Evolutionary conservation across 371 early-diverging fungal species (phyloP).

Genomic region (Rhizopus delemar): DNA sequence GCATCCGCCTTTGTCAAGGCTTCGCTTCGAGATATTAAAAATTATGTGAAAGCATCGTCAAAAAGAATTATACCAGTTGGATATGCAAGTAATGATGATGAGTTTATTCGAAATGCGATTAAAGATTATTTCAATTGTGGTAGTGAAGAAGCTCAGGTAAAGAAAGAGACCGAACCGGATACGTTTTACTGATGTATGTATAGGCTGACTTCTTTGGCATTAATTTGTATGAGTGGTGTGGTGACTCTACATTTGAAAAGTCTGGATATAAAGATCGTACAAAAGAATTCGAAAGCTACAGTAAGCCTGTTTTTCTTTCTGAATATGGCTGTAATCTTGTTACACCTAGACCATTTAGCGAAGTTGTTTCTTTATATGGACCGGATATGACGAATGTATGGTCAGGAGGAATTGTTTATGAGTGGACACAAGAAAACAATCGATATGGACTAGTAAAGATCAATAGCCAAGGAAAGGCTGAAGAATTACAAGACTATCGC

Average conservation of each 20-base stretch:
- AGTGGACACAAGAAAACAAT: constrained; percentile 80
- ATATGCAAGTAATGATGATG: constrained; percentile 80
- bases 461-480: constrained; percentile 33
- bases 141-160: constrained; percentile 53
- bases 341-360: constrained; percentile 56
- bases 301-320: constrained; percentile 64
- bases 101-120: constrained; percentile 65
- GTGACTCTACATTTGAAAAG: constrained; percentile 50
- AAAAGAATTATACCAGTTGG: constrained; percentile 71
- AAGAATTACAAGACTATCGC: constrained; percentile 48
- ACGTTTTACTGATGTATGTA: not conserved
- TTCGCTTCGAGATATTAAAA: constrained; percentile 70
- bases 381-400: constrained; percentile 65
- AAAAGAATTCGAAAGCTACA: constrained; percentile 52
- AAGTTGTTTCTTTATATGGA: constrained; percentile 68
- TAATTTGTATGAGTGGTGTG: constrained; percentile 74
- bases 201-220: constrained; percentile 76
- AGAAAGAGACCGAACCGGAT: constrained; percentile 7
- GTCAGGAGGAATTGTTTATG: constrained; percentile 82
- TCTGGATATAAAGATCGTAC: constrained; percentile 66
- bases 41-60: constrained; percentile 51
- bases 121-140: constrained; percentile 79
- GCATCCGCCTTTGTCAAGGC: constrained; percentile 79
- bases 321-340: constrained; percentile 69
- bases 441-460: constrained; percentile 76